These are phyloP conservation scores for Fomitopsis schrenkii DNA, from an alignment of 1,284 basidiomycete species.

Conservation along the genomic window DNA sequence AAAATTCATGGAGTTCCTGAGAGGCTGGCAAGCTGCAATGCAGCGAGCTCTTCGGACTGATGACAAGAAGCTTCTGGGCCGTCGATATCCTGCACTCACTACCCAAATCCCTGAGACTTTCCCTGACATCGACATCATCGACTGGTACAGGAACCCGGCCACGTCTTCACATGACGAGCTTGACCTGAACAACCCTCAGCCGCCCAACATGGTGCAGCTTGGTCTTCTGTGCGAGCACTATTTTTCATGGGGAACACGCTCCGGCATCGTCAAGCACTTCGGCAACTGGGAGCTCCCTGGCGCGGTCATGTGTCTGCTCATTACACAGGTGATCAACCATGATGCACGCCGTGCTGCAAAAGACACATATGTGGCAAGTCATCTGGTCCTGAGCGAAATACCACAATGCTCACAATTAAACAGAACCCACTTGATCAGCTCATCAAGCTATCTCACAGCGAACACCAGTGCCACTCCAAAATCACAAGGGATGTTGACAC, in stretches of 20 bases:
- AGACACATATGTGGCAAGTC: too few relatives aligned
- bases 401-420: too few relatives aligned
- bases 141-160: neutral
- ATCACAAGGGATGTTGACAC: too few relatives aligned
- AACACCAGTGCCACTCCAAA: too few relatives aligned
- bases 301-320: neutral
- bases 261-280: neutral
- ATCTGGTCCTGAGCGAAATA: too few relatives aligned
- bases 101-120: neutral
- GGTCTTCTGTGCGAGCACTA: neutral
- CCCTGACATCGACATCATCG: neutral
- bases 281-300: neutral
- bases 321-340: neutral
- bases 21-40: constrained; percentile 1
- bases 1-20: neutral
- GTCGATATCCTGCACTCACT: neutral
- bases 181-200: too few relatives aligned
- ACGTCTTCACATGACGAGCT: neutral
- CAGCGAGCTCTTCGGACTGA: neutral
- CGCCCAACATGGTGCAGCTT: neutral
- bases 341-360: neutral
- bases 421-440: too few relatives aligned
- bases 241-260: neutral
- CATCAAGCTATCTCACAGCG: too few relatives aligned
- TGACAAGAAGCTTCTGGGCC: neutral